Evolutionary conservation across 139 green algal species (phyloP).

Genomic region (Auxenochlorella pyrenoidosa): DNA sequence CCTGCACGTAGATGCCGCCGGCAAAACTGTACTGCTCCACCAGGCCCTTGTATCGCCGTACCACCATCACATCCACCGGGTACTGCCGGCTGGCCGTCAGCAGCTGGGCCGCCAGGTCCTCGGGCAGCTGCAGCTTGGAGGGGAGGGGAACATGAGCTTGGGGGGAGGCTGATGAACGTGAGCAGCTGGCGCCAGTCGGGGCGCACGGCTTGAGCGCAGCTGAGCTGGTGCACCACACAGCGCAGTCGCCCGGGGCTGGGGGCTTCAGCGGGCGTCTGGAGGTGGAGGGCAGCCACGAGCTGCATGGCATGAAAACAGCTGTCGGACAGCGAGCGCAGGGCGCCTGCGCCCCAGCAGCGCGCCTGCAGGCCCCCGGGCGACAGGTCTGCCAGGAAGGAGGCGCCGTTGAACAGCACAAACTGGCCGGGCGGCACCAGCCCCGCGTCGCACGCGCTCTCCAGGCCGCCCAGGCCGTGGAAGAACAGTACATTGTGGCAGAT

Average conservation of each 20-base stretch:
- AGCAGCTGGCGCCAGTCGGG: too few species aligned
- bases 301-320: neutral
- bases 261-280: too few species aligned
- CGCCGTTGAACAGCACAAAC: conserved; percentile 71
- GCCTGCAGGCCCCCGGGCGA: conserved; percentile 15
- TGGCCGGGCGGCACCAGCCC: conserved; percentile 46
- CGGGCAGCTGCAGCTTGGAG: neutral
- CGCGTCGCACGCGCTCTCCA: conserved; percentile 60
- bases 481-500: conserved; percentile 50
- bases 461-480: conserved; percentile 65
- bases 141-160: neutral
- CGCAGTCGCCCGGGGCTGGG: too few species aligned
- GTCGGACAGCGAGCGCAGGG: neutral
- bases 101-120: neutral
- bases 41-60: conserved; percentile 45
- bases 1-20: conserved; percentile 68
- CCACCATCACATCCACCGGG: conserved; percentile 36
- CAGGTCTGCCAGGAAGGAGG: conserved; percentile 62
- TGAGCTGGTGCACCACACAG: neutral
- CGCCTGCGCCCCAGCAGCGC: neutral
- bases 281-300: too few species aligned
- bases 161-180: neutral
- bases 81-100: neutral
- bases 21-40: conserved; percentile 46
- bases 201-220: too few species aligned